Evolutionary conservation across 2,329 filamentous ascomycete genomes (phyloP).

Genomic region (Exophiala viscosa): DNA sequence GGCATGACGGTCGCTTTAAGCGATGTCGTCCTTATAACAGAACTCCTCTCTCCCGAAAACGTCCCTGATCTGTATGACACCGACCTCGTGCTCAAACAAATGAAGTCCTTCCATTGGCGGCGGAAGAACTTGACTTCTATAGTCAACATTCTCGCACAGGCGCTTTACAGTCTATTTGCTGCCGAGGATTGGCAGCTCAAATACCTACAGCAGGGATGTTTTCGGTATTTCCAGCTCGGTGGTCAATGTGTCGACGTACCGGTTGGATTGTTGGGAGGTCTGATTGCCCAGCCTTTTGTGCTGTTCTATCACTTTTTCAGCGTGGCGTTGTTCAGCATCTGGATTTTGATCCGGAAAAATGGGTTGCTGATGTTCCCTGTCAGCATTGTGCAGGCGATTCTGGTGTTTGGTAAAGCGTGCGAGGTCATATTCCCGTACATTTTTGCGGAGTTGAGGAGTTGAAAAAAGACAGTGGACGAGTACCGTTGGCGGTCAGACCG

Average conservation of each 20-base stretch:
- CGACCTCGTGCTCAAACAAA: constrained; percentile 61
- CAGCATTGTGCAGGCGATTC: constrained; percentile 60
- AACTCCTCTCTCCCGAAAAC: constrained; percentile 65
- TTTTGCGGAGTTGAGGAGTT: constrained; percentile 59
- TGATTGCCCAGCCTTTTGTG: constrained; percentile 71
- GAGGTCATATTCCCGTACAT: constrained; percentile 81
- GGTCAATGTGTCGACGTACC: constrained; percentile 73
- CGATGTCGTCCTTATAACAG: constrained; percentile 74
- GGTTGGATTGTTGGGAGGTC: constrained; percentile 73
- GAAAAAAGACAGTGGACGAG: neutral
- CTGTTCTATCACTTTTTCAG: constrained; percentile 92
- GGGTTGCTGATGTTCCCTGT: constrained; percentile 59
- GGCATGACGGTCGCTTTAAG: constrained; percentile 98
- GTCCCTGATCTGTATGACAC: constrained; percentile 69
- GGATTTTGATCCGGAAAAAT: constrained; percentile 57
- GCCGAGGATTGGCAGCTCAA: constrained; percentile 69
- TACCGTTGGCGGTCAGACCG: neutral
- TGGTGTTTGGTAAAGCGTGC: constrained; percentile 76
- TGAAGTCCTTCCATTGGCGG: constrained; percentile 78
- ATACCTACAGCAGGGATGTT: constrained; percentile 84
- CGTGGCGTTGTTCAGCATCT: constrained; percentile 84
- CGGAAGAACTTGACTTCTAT: constrained; percentile 79
- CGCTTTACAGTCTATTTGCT: constrained; percentile 86
- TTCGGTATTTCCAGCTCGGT: constrained; percentile 79
- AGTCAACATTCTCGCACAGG: constrained; percentile 97